Evolutionary conservation across 345 rosid genomes (phyloP), one percentile per base, ranked within the genome.

Genomic region (Noccaea bulbosa): DNA sequence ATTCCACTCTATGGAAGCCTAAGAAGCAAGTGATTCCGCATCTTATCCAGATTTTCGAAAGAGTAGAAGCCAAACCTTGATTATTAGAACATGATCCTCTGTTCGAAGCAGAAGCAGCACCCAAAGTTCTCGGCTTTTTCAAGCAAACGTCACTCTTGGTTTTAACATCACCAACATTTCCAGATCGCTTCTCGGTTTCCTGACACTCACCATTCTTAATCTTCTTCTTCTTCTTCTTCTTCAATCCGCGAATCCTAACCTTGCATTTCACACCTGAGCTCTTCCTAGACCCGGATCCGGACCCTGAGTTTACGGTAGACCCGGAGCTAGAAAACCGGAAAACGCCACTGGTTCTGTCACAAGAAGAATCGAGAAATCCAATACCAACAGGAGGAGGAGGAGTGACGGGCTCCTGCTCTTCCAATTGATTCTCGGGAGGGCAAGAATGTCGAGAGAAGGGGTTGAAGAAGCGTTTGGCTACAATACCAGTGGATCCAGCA

Each of bases 321-420:
- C 79, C 88, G 40, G 86, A 62, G 44, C 96, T 89, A 52, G 88
- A 85, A 78, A 92, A 86, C 82, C 89, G 78, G 81, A 92, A 92
- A 59, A 89, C 77, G 60, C 77, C 84, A 12, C 81, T 79, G 67
- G 64, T 62, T 52, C 65, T 77, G 34, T 78, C 81, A 39, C 51
- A 59, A 62, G 85, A 78, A 52, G 81, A 46, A 37, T 58, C 78
- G 15, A 60, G 55, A 46, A 54, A 44, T 11, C 77, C 73, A 27
- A 61, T 62, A 15, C 61, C 61, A 4, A 60, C 41, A 32, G 22
- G 70, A 35, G 22, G 70, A 35, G 22, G 70, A 35, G 75, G 64
- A 46, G 74, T 17, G 16, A 53, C 46, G 1, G 58, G 75, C 22
- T 75, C 66, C 7, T 39, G 41, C 52, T 39, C 53, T 38, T 58